A percentile compares a stretch with the other conserved stretches of the same genome.
Conservation (phyloP, 169 alveolate species). For the Cardiosporidium cionae region DNA sequence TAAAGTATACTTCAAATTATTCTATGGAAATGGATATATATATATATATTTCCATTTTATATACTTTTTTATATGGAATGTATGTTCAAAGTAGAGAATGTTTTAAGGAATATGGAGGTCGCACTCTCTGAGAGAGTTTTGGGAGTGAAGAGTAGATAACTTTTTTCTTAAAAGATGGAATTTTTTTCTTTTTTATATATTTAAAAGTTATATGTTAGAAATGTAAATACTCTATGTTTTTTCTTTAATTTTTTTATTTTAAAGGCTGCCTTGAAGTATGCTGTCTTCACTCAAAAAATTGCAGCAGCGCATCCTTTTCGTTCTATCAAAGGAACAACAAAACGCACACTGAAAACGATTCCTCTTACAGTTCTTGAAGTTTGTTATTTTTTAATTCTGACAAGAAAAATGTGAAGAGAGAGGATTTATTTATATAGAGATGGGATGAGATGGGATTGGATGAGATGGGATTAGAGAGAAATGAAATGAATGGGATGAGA, state of each 20-base stretch:
- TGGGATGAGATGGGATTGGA: neutral
- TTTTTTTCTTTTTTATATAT: too few relatives aligned
- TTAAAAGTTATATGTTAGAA: too few relatives aligned
- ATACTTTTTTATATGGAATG: neutral
- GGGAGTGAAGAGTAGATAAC: neutral
- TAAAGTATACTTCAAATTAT: neutral
- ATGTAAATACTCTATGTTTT: neutral
- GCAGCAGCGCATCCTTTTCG: slow-evolving; percentile 43
- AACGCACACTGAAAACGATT: slow-evolving; percentile 29
- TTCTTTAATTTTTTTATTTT: neutral
- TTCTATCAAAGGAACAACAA: slow-evolving; percentile 43
- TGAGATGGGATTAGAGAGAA: neutral
- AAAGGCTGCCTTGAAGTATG: slow-evolving; percentile 51
- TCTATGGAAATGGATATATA: neutral
- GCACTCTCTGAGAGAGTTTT: neutral
- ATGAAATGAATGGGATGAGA: neutral
- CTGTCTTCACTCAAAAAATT: slow-evolving; percentile 38
- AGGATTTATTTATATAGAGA: neutral
- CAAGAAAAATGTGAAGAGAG: too few relatives aligned
- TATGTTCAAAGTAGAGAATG: neutral
- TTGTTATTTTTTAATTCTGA: too few relatives aligned
- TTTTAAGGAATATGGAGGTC: neutral
- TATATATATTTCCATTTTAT: neutral
- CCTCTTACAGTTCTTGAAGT: slow-evolving; percentile 28
- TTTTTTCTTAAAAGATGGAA: neutral